Evolutionary conservation across 2,329 filamentous ascomycete species (phyloP).

Genomic region (Penicillium verrucosum): DNA sequence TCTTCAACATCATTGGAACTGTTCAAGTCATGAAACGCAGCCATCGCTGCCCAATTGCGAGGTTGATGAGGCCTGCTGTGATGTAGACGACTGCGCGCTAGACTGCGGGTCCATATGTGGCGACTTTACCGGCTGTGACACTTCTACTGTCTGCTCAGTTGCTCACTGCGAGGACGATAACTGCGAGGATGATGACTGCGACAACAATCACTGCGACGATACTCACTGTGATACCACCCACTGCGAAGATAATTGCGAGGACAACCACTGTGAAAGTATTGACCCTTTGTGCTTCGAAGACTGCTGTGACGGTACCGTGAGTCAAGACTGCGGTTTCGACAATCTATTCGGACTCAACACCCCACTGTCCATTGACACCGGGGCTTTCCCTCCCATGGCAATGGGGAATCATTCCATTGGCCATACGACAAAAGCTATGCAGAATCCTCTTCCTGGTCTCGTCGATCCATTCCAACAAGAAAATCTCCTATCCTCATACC

Average conservation of each 20-base stretch:
- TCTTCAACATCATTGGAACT: constrained; percentile 29
- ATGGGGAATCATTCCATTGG: constrained; percentile 17
- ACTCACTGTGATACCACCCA: constrained; percentile 1
- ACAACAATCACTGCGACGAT: constrained; percentile 2
- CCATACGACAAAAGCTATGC: constrained; percentile 22
- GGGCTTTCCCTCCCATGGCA: constrained; percentile 25
- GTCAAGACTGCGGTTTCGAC: constrained; percentile 30
- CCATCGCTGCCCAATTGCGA: constrained; percentile 25
- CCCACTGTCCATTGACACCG: constrained; percentile 29
- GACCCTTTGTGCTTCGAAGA: constrained; percentile 40
- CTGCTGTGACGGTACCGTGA: constrained; percentile 29
- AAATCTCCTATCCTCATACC: constrained; percentile 26
- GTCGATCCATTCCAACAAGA: constrained; percentile 21
- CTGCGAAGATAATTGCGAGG: constrained; percentile 1
- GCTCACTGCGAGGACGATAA: constrained; percentile 28
- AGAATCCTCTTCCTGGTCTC: constrained; percentile 15
- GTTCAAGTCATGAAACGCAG: constrained; percentile 30
- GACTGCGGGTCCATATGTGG: constrained; percentile 42
- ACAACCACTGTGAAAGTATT: constrained; percentile 28
- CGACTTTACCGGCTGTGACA: constrained; percentile 41
- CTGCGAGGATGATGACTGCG: constrained; percentile 21
- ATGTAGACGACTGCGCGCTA: constrained; percentile 36
- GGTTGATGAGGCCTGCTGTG: constrained; percentile 39
- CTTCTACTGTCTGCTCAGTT: constrained; percentile 37
- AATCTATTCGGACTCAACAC: constrained; percentile 33